Evolutionary conservation across 768 basidiomycete genomes (phyloP), one percentile per base, ranked within the genome.

Genomic region (Calocybe indica): DNA sequence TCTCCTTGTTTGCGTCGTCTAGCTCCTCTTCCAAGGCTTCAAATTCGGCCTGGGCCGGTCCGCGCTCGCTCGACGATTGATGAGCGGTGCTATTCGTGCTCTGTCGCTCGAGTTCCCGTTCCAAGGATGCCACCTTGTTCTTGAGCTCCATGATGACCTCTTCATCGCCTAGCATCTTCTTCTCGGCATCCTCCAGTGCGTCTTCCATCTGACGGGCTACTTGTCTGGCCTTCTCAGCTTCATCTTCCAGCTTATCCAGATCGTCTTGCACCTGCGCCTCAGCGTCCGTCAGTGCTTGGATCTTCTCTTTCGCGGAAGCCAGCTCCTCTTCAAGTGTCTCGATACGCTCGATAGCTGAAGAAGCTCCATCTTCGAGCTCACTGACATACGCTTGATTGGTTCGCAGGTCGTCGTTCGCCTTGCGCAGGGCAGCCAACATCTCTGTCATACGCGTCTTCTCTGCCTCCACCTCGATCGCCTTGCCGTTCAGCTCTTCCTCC

Each of bases 1-100:
- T 84, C 61, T 92, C 88, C 57, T 68, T 79, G 58, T 89, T 73
- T 0, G 91, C 89, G 1, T 79, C 74, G 48, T 89, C 86, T 37
- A 93, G 75, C 55, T 92, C 89, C 2, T 71, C 69, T 60, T 92
- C 88, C 43, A 93, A 70, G 0, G 70, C 76, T 49, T 83, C 82
- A 28, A 80, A 63, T 14, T 89, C 87, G 29, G 74, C 71, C 32
- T 80, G 76, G 9, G 60, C 73, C 50, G 60, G 71, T 33, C 58
- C 71, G 22, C 22, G 22, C 22, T 22, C 22, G 22, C 22, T 22
- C 22, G 22, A 22, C 22, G 22, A 22, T 22, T 22, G 22, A 22
- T 22, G 22, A 22, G 22, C 22, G 22, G 22, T 22, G 22, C 22
- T 22, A 15, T 33, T 43, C 49, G 49, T 60, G 62, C 44, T 67